phyloP scores from a whole-genome alignment of 208 protist genomes.

The Borovskyia barvae region DNA sequence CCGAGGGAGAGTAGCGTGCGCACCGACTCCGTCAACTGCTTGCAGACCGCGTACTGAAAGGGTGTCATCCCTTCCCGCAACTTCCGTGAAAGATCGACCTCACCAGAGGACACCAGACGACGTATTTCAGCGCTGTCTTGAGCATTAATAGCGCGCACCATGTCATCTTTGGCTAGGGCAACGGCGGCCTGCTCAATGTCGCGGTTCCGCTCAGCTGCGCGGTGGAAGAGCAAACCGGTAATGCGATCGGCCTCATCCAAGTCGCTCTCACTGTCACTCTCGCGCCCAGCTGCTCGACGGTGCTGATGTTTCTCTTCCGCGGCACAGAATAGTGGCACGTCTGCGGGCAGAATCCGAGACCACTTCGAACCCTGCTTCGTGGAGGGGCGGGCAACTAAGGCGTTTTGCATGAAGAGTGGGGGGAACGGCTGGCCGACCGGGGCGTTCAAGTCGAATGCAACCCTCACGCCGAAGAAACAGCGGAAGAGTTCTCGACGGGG shows the following conservation, averaged over 20 bases:
- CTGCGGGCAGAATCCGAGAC: slow-evolving; percentile 52
- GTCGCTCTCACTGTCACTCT: slow-evolving; percentile 88
- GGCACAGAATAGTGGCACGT: slow-evolving; percentile 39
- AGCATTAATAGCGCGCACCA: slow-evolving; percentile 53
- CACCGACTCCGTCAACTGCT: slow-evolving; percentile 52
- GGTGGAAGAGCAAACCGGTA: slow-evolving; percentile 82
- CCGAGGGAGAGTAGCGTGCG: slow-evolving; percentile 63
- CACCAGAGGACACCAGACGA: slow-evolving; percentile 32
- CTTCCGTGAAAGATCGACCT: slow-evolving; percentile 55
- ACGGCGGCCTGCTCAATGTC: slow-evolving; percentile 52
- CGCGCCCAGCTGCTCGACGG: slow-evolving; percentile 60
- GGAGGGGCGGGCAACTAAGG: slow-evolving; percentile 53
- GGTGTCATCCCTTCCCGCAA: slow-evolving; percentile 81
- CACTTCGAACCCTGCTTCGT: slow-evolving; percentile 49
- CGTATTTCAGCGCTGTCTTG: slow-evolving; percentile 51
- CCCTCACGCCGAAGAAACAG: slow-evolving; percentile 66
- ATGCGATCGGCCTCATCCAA: slow-evolving; percentile 60
- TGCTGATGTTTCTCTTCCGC: slow-evolving; percentile 46
- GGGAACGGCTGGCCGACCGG: slow-evolving; percentile 64
- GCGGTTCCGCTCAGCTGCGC: slow-evolving; percentile 69
- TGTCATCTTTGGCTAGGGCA: slow-evolving; percentile 53
- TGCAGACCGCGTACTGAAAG: slow-evolving; percentile 72
- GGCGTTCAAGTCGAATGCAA: slow-evolving; percentile 63
- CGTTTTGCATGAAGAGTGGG: slow-evolving; percentile 66
- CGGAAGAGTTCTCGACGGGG: slow-evolving; percentile 86